These are phyloP conservation scores for Fraxinus albicans DNA, from an alignment of 305 asterid genomes.

Conservation along the genomic window DNA sequence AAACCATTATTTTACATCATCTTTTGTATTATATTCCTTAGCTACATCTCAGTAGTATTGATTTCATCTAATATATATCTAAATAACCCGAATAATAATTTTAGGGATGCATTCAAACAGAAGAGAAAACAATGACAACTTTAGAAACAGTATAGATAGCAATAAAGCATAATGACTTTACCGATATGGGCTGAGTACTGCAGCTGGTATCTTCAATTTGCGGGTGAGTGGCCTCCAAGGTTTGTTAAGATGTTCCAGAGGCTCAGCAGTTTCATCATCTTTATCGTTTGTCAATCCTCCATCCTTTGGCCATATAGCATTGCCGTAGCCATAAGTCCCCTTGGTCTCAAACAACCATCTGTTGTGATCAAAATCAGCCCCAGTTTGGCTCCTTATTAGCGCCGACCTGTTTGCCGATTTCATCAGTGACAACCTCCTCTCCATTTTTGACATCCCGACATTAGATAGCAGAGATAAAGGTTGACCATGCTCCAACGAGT, in stretches of 20 bases:
- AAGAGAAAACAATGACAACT: constrained; percentile 5
- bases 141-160: not conserved
- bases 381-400: constrained; percentile 73
- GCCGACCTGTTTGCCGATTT: constrained; percentile 68
- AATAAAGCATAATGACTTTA: constrained; percentile 27
- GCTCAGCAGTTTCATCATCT: no score
- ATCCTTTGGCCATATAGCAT: no score
- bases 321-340: no score
- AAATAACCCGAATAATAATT: not conserved
- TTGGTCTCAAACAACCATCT: constrained; percentile 54
- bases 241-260: no score
- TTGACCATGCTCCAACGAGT: constrained; percentile 41
- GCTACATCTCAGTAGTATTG: not conserved
- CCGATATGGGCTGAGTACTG: constrained; percentile 81
- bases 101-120: not conserved
- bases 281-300: no score
- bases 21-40: not conserved
- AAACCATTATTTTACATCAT: no score
- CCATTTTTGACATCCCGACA: no score
- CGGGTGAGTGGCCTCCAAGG: no score
- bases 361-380: constrained; percentile 82
- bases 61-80: not conserved
- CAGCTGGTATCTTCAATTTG: no score
- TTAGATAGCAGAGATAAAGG: constrained; percentile 59
- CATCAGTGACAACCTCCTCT: constrained; percentile 51